A percentile compares a stretch with the other conserved stretches of the same genome.
These are phyloP conservation scores for Coffea canephora DNA, from an alignment of 257 asterid genomes.

Conservation along the genomic window DNA sequence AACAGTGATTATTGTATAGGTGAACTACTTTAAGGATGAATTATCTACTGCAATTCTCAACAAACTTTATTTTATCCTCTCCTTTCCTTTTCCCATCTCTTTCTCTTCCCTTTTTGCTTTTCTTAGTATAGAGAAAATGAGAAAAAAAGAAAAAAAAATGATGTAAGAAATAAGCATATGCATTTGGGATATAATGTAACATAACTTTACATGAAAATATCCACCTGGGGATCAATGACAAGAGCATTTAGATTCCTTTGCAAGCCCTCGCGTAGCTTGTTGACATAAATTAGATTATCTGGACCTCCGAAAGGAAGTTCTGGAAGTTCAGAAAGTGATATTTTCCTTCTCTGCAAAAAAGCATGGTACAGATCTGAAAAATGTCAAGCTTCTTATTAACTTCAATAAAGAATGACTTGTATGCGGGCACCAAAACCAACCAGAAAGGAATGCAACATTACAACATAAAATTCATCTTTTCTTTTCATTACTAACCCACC, in stretches of 20 bases:
- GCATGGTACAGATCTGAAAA: not conserved
- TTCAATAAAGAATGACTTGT: not conserved
- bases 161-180: not conserved
- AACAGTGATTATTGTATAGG: not conserved
- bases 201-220: not conserved
- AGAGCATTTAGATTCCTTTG: conserved; percentile 19
- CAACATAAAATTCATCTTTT: not conserved
- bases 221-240: conserved; percentile 22
- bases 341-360: conserved; percentile 10
- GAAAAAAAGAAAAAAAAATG: not conserved
- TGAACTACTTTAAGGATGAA: not conserved
- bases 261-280: conserved; percentile 15
- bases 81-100: not conserved
- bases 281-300: conserved; percentile 13
- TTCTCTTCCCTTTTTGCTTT: not conserved
- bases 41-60: not conserved
- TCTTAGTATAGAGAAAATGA: not conserved
- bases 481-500: not conserved
- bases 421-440: not conserved
- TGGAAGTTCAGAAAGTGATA: not conserved
- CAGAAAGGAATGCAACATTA: not conserved
- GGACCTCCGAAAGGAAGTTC: conserved; percentile 13
- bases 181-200: not conserved
- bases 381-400: not conserved
- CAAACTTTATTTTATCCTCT: not conserved